These are phyloP conservation scores for Amanita inopinata DNA, from an alignment of 768 basidiomycete genomes.

Conservation along the genomic window DNA sequence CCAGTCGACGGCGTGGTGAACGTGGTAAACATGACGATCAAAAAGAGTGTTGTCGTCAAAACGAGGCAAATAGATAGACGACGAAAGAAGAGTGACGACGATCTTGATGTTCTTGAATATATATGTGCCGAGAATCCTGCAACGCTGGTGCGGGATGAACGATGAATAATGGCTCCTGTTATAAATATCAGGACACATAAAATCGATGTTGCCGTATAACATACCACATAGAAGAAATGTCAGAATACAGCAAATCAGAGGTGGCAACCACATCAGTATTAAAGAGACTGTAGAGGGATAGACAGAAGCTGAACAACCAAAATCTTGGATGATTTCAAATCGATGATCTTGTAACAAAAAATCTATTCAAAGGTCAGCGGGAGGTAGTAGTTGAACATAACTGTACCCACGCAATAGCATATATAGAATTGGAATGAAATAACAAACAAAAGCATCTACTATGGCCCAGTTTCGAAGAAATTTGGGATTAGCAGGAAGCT, in stretches of 20 bases:
- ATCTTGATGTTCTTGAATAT: constrained; percentile 32
- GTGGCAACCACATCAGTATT: constrained; percentile 35
- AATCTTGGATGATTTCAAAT: constrained; percentile 48
- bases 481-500: constrained; percentile 21
- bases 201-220: constrained; percentile 11
- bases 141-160: constrained; percentile 19
- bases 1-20: constrained; percentile 22
- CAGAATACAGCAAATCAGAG: constrained; percentile 30
- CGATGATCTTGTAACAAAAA: constrained; percentile 49
- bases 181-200: neutral
- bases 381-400: neutral
- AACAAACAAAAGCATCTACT: constrained; percentile 39
- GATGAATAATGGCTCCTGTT: constrained; percentile 26
- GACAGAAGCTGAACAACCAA: constrained; percentile 43
- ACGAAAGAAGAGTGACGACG: constrained; percentile 42
- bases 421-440: constrained; percentile 45
- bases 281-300: constrained; percentile 33
- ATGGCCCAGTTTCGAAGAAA: constrained; percentile 31
- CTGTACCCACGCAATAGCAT: constrained; percentile 46
- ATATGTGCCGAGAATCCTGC: constrained; percentile 23
- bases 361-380: constrained; percentile 25
- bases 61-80: constrained; percentile 39
- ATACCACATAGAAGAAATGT: constrained; percentile 34
- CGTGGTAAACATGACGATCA: constrained; percentile 29
- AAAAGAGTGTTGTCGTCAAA: constrained; percentile 32